phyloP scores from a whole-genome alignment of 371 early-diverging fungal genomes.

The Saksenaea oblongispora region DNA sequence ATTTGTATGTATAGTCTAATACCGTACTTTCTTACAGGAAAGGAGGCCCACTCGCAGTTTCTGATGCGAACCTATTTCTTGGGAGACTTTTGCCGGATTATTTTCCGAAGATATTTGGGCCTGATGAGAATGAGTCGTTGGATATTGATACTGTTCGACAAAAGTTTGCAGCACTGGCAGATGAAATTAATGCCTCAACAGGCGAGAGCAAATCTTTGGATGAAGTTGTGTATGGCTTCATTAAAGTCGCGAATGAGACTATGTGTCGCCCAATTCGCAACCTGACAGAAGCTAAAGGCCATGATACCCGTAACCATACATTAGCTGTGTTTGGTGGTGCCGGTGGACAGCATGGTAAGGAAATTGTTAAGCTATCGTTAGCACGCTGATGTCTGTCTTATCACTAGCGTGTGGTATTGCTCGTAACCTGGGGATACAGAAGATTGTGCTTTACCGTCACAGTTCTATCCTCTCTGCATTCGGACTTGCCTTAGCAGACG shows the following conservation, averaged over 20 bases:
- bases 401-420: constrained; percentile 89
- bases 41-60: constrained; percentile 90
- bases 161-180: constrained; percentile 68
- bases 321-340: constrained; percentile 97
- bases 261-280: constrained; percentile 96
- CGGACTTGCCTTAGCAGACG: constrained; percentile 89
- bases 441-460: constrained; percentile 83
- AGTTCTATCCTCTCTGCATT: constrained; percentile 93
- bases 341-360: constrained; percentile 77
- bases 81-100: constrained; percentile 87
- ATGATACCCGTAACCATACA: constrained; percentile 82
- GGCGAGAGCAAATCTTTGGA: constrained; percentile 60
- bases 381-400: neutral
- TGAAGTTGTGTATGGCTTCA: constrained; percentile 91
- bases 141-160: constrained; percentile 66
- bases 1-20: neutral
- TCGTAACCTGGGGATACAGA: constrained; percentile 79
- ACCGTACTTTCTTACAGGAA: constrained; percentile 66
- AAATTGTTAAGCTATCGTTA: neutral
- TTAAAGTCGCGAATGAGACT: constrained; percentile 93
- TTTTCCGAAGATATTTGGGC: constrained; percentile 96
- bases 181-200: constrained; percentile 60
- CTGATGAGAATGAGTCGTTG: constrained; percentile 80
- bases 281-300: constrained; percentile 93
- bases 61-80: constrained; percentile 91